phyloP scores from a whole-genome alignment of 164 flowering plant species.

The Litsea cubeba region DNA sequence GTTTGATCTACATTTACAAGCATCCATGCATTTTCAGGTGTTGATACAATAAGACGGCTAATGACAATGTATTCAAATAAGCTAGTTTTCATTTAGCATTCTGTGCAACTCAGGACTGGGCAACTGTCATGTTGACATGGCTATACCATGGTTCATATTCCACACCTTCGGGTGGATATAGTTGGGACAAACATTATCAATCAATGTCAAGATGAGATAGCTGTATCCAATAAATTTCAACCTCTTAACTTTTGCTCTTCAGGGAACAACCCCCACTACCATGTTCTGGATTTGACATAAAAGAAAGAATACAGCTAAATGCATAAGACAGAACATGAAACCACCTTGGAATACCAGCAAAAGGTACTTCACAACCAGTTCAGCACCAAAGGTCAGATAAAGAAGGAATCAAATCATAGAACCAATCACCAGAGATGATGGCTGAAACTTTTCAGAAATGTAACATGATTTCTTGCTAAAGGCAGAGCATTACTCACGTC shows the following conservation, averaged over 20 bases:
- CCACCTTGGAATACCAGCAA: conserved; percentile 4
- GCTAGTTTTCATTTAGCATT: neutral
- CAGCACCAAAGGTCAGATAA: conserved; percentile 1
- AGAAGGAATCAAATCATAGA: conserved; percentile 2
- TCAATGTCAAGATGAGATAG: conserved; percentile 12
- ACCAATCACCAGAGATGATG: conserved; percentile 8
- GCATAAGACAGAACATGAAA: conserved; percentile 2
- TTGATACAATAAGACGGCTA: neutral
- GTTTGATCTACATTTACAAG: neutral
- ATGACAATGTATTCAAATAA: neutral
- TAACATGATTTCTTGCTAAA: conserved; percentile 2
- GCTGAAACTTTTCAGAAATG: neutral
- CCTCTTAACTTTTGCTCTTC: conserved; percentile 7
- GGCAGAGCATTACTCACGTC: neutral
- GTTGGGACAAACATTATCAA: conserved; percentile 3
- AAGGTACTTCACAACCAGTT: conserved; percentile 1
- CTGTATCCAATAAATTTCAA: conserved; percentile 16
- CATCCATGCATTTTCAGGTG: neutral
- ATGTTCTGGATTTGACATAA: neutral
- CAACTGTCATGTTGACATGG: neutral
- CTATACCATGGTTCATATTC: neutral
- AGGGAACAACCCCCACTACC: conserved; percentile 11
- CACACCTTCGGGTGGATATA: conserved; percentile 6
- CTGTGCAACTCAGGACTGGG: neutral
- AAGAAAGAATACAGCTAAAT: conserved; percentile 9